Evolutionary conservation across 2,329 filamentous ascomycete species (phyloP).

Genomic region (Penicillium sp.): DNA sequence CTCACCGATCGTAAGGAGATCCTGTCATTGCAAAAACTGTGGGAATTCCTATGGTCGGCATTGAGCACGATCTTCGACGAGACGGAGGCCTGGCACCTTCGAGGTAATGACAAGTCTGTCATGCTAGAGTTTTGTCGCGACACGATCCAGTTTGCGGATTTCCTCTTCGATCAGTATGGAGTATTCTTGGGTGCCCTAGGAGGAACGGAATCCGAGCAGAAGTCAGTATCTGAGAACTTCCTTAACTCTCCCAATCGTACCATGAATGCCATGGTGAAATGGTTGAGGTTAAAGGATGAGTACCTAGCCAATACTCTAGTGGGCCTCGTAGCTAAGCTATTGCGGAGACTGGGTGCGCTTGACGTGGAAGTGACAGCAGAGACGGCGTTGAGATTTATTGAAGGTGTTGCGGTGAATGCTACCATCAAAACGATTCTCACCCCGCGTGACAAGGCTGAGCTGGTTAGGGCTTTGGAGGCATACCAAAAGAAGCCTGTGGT

Average conservation of each 20-base stretch:
- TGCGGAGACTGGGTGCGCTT: slow-evolving; percentile 77
- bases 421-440: slow-evolving; percentile 76
- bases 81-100: slow-evolving; percentile 79
- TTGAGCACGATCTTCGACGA: slow-evolving; percentile 78
- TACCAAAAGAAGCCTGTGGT: slow-evolving; percentile 49
- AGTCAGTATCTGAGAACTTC: slow-evolving; percentile 53
- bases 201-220: slow-evolving; percentile 43
- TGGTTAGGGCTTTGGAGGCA: slow-evolving; percentile 63
- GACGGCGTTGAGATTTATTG: slow-evolving; percentile 64
- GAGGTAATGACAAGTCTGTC: slow-evolving; percentile 66
- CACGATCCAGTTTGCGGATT: slow-evolving; percentile 89
- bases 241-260: slow-evolving; percentile 66
- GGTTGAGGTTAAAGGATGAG: slow-evolving; percentile 85
- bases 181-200: slow-evolving; percentile 73
- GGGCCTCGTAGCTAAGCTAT: slow-evolving; percentile 78
- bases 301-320: slow-evolving; percentile 84
- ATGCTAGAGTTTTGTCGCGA: slow-evolving; percentile 95
- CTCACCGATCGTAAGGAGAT: slow-evolving; percentile 62
- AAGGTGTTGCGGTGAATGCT: slow-evolving; percentile 54
- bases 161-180: slow-evolving; percentile 79
- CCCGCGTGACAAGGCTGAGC: slow-evolving; percentile 79
- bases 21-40: slow-evolving; percentile 71
- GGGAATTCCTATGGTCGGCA: slow-evolving; percentile 80
- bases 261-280: slow-evolving; percentile 72
- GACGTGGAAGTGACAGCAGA: slow-evolving; percentile 68